Evolutionary conservation across 2,329 filamentous ascomycete species (phyloP).

Genomic region (Daldinia eschscholtzii): DNA sequence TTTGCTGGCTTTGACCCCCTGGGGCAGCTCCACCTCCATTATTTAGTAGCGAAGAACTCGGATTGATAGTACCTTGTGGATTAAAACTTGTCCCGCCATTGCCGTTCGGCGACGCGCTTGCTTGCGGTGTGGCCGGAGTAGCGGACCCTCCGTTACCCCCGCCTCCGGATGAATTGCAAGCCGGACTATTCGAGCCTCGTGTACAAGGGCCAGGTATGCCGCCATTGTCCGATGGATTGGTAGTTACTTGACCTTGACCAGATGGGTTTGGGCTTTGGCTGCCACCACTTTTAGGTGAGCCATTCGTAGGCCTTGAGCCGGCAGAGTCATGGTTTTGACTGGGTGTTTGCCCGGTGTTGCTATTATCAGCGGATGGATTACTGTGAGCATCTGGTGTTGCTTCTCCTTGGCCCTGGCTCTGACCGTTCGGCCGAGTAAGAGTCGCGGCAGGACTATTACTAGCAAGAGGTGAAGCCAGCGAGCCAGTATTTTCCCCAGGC

Average conservation of each 20-base stretch:
- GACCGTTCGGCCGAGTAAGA: slow-evolving; percentile 19
- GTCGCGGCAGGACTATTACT: slow-evolving; percentile 22
- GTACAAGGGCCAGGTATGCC: slow-evolving; percentile 19
- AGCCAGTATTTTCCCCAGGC: slow-evolving; percentile 13
- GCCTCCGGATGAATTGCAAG: slow-evolving; percentile 22
- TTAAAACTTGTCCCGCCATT: slow-evolving; percentile 17
- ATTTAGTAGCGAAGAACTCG: slow-evolving; percentile 33
- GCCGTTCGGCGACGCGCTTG: slow-evolving; percentile 22
- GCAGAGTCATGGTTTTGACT: slow-evolving; percentile 12
- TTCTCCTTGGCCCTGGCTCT: slow-evolving; percentile 24
- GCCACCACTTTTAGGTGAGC: slow-evolving; percentile 11
- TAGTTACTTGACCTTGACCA: slow-evolving; percentile 14
- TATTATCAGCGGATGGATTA: slow-evolving; percentile 4
- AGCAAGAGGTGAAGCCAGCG: slow-evolving; percentile 5
- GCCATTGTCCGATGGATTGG: slow-evolving; percentile 9
- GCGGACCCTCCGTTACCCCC: slow-evolving; percentile 19
- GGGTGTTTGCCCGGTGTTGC: slow-evolving; percentile 9
- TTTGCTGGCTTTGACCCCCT: slow-evolving; percentile 25
- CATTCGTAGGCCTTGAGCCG: slow-evolving; percentile 19
- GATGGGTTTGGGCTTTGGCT: slow-evolving; percentile 1
- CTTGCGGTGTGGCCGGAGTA: slow-evolving; percentile 8
- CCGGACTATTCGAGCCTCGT: slow-evolving; percentile 21
- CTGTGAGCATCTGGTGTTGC: slow-evolving; percentile 11
- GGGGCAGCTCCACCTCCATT: slow-evolving; percentile 21
- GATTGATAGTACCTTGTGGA: slow-evolving; percentile 17